Base-by-base conservation (phyloP, 2,329 filamentous ascomycete genomes). In the Fusarium longipes region DNA sequence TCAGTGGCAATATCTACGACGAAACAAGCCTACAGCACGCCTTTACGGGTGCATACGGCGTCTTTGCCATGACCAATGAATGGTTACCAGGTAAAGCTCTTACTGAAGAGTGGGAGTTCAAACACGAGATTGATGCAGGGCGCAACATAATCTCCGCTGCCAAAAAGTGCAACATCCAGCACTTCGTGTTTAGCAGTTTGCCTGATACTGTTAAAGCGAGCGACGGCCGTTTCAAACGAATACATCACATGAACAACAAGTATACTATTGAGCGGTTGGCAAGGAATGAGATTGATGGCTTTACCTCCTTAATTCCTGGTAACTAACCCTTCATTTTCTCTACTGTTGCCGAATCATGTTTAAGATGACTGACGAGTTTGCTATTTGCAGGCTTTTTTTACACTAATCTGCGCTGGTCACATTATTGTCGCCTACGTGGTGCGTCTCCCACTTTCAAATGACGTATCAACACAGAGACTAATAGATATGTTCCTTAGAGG, bases 241-340 rank as follows among this genome's bases (percentile, higher is more conserved):
- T 47, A 11, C 30, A 38, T 11, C 51, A 54, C 7, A 54, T 54
- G 51, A 47, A 54, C 4, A 54, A 47, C 11, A 54, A 54, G 24
- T 8, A 54, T 38, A 30, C 32, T 12, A 24, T 54, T n/a, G 51
- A 47, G 6, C 8, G 24, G n/a, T 15, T 47, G 27, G 51, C 51
- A 15, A 30, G 22, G 1, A 38, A 38, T 15, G 4, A 25, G 8
- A 2, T 47, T 14, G n/a, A 12, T 8, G 30, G 40, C 1, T 43
- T 54, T 2, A 54, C 51, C 2, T 22, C 20, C 8, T 25, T 54
- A 1, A 54, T 54, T 24, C 40, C 51, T n/a, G 32, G 51, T 54
- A 3, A 12, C 39, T 43, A 10, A n/a, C n/a, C n/a, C 12, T 8
- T 3, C 2, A 3, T 25, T 4, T 8, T n/a, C 17, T 15, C 7